Conservation (phyloP, 805 yeast species). For the Yamadazyma sp. region DNA sequence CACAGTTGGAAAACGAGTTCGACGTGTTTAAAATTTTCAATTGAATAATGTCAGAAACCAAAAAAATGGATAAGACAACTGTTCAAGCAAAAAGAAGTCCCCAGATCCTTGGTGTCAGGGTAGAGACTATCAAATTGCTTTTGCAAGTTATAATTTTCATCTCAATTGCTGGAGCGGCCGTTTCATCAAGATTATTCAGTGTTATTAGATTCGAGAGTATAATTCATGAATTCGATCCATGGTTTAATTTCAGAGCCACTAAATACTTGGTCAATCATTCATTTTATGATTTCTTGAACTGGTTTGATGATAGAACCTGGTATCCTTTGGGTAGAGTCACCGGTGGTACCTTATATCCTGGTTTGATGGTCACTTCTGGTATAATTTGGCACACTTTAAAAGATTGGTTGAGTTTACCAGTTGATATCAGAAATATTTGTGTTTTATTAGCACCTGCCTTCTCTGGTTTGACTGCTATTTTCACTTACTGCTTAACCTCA, state of each 20-base stretch:
- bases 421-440: constrained; percentile 94
- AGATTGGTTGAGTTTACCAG: constrained; percentile 65
- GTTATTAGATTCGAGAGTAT: constrained; percentile 94
- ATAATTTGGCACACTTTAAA: constrained; percentile 74
- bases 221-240: constrained; percentile 96
- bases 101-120: background rate
- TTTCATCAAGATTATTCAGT: constrained; percentile 90
- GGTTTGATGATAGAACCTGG: constrained; percentile 99
- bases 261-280: constrained; percentile 80
- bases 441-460: constrained; percentile 96
- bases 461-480: constrained; percentile 86
- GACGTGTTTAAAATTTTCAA: background rate
- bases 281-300: constrained; percentile 87
- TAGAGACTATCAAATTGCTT: constrained; percentile 40
- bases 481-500: constrained; percentile 79
- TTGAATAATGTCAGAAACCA: background rate
- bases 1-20: too few species aligned
- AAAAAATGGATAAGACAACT: background rate
- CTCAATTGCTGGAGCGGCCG: constrained; percentile 85
- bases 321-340: constrained; percentile 98
- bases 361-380: constrained; percentile 97
- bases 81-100: background rate
- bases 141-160: constrained; percentile 67
- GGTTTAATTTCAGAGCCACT: constrained; percentile 98
- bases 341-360: constrained; percentile 98